Percentiles rank a stretch among this genome's conserved stretches.
These are phyloP conservation scores for Calocybe gangraenosa DNA, from an alignment of 768 basidiomycete genomes.

Conservation along the genomic window DNA sequence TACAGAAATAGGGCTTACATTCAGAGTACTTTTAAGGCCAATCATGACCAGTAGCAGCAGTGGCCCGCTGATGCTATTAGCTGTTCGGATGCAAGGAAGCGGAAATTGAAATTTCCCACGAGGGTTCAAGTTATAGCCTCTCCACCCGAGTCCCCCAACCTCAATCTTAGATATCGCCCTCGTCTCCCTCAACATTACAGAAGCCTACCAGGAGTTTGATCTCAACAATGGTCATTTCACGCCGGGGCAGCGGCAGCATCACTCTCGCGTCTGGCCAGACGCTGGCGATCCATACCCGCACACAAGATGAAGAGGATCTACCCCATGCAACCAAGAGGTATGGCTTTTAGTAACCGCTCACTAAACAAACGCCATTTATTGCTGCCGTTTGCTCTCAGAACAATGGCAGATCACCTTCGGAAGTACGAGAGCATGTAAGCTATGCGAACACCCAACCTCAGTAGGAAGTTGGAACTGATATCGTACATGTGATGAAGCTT, in stretches of 20 bases:
- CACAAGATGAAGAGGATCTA: constrained; percentile 81
- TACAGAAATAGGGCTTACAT: constrained; percentile 86
- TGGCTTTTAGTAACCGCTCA: constrained; percentile 17
- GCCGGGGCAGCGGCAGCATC: constrained; percentile 75
- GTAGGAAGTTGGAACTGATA: constrained; percentile 7
- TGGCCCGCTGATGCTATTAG: no score
- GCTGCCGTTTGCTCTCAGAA: constrained; percentile 40
- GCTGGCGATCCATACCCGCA: constrained; percentile 83
- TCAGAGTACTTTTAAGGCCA: constrained; percentile 89
- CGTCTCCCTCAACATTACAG: constrained; percentile 2
- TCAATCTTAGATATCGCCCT: constrained; percentile 4
- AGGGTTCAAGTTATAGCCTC: constrained; percentile 3
- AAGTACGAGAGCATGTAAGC: constrained; percentile 86
- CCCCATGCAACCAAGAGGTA: constrained; percentile 95
- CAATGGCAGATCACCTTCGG: constrained; percentile 90
- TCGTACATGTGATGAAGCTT: constrained; percentile 43
- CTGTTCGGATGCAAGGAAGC: constrained; percentile 6
- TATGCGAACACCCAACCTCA: constrained; percentile 6
- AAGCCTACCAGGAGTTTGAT: constrained; percentile 2
- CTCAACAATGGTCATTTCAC: constrained; percentile 56
- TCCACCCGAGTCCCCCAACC: background rate
- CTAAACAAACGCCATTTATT: constrained; percentile 3
- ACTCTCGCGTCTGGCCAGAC: constrained; percentile 72
- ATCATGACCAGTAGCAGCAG: constrained; percentile 84
- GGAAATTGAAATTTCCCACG: constrained; percentile 18